Conservation (phyloP, 1,139 yeast genomes). For the Citeromyces hawaiiensis region DNA sequence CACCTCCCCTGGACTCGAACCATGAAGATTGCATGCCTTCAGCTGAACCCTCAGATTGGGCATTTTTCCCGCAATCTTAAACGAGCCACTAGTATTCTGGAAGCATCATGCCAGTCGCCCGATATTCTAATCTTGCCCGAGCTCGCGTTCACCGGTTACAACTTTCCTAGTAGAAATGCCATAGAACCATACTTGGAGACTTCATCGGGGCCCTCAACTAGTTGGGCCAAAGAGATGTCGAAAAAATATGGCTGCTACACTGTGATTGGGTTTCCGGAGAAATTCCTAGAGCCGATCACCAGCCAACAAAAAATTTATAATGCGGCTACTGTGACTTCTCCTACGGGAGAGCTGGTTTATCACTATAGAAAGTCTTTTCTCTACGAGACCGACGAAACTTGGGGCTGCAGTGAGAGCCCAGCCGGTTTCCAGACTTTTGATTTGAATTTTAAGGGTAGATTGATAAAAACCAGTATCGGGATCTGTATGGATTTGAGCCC, state of each 20-base stretch:
- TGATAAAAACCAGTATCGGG: conserved; percentile 44
- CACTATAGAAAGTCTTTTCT: conserved; percentile 72
- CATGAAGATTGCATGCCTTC: conserved; percentile 51
- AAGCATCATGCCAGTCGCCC: conserved; percentile 17
- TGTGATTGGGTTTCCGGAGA: conserved; percentile 76
- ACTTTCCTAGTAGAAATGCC: conserved; percentile 36
- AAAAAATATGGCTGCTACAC: conserved; percentile 46
- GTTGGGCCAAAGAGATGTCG: conserved; percentile 48
- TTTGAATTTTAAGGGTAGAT: conserved; percentile 18
- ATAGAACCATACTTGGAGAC: conserved; percentile 49
- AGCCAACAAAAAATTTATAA: conserved; percentile 36
- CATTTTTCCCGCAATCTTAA: conserved; percentile 38
- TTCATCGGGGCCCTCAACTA: conserved; percentile 24
- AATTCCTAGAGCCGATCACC: conserved; percentile 5
- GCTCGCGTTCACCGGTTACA: conserved; percentile 77
- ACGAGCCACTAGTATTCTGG: conserved; percentile 29
- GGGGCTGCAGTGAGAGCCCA: conserved; percentile 74
- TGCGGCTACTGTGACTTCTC: conserved; percentile 54
- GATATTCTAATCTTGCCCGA: conserved; percentile 74
- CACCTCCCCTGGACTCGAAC: neutral
- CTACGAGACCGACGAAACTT: conserved; percentile 65
- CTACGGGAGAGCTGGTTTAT: conserved; percentile 42
- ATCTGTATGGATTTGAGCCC: conserved; percentile 97
- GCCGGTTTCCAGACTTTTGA: conserved; percentile 31
- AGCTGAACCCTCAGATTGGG: conserved; percentile 56